phyloP scores from a whole-genome alignment of 148 eudicot species.

The Rhododendron ferrugineum region DNA sequence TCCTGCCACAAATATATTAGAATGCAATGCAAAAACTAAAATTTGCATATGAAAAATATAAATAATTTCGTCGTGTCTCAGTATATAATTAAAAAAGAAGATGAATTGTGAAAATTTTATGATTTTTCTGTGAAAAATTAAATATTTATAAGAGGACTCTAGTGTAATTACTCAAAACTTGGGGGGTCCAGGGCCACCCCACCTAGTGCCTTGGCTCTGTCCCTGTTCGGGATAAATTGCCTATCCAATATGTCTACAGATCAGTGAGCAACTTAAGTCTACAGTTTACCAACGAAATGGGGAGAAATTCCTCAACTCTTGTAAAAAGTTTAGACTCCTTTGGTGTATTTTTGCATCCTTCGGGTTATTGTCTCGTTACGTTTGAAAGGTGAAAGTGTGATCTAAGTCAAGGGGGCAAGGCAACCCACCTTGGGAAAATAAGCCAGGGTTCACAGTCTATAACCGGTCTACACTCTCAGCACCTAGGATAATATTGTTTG shows the following conservation, averaged over 20 bases:
- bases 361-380: not conserved
- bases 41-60: not conserved
- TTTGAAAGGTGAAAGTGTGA: not conserved
- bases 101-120: no score
- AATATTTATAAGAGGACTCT: no score
- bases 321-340: not conserved
- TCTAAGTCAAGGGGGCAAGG: not conserved
- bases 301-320: not conserved
- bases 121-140: no score
- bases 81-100: not conserved
- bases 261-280: not conserved
- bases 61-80: not conserved
- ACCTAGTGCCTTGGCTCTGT: not conserved
- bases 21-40: not conserved
- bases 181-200: not conserved
- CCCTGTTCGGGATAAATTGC: not conserved
- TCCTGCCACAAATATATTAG: not conserved
- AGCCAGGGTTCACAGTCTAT: not conserved
- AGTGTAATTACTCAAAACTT: no score
- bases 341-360: not conserved
- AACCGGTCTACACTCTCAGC: not conserved
- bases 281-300: not conserved
- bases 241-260: not conserved
- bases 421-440: not conserved
- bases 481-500: not conserved